Evolutionary conservation across 768 basidiomycete species (phyloP).

Genomic region (Suillus occidentalis): DNA sequence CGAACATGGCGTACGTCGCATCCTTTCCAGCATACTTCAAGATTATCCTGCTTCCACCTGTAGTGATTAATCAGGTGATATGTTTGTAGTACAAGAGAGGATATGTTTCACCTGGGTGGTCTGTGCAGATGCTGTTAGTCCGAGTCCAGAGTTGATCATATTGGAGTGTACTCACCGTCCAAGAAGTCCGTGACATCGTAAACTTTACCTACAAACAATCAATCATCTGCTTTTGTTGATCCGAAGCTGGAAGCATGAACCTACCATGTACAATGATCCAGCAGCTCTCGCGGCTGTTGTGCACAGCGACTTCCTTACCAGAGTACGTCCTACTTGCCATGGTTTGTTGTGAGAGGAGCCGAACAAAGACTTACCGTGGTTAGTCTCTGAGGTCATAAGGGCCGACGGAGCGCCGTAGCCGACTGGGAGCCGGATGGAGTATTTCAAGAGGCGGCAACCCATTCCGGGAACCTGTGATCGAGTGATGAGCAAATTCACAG

Average conservation of each 20-base stretch:
- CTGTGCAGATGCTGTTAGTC: slow-evolving; percentile 8
- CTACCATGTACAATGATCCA: slow-evolving; percentile 77
- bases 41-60: slow-evolving; percentile 77
- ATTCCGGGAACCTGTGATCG: not conserved
- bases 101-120: not conserved
- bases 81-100: slow-evolving; percentile 5
- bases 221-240: not conserved
- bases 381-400: not conserved
- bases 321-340: slow-evolving; percentile 27
- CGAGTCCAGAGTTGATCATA: slow-evolving; percentile 43
- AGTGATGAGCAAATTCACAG: not conserved
- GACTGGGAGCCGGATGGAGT: not conserved
- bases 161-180: slow-evolving; percentile 41
- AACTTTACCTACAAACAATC: slow-evolving; percentile 49
- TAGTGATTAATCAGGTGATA: slow-evolving; percentile 20
- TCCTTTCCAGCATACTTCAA: slow-evolving; percentile 87
- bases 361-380: not conserved
- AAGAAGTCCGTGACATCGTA: slow-evolving; percentile 76
- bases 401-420: slow-evolving; percentile 16
- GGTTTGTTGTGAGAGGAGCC: not conserved
- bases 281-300: slow-evolving; percentile 54
- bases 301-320: slow-evolving; percentile 45
- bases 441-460: not conserved
- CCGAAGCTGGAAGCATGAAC: slow-evolving; percentile 5
- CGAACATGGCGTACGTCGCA: slow-evolving; percentile 58